Evolutionary conservation across 2,329 filamentous ascomycete genomes (phyloP).

Genomic region (Ophidiomyces ophidiicola): DNA sequence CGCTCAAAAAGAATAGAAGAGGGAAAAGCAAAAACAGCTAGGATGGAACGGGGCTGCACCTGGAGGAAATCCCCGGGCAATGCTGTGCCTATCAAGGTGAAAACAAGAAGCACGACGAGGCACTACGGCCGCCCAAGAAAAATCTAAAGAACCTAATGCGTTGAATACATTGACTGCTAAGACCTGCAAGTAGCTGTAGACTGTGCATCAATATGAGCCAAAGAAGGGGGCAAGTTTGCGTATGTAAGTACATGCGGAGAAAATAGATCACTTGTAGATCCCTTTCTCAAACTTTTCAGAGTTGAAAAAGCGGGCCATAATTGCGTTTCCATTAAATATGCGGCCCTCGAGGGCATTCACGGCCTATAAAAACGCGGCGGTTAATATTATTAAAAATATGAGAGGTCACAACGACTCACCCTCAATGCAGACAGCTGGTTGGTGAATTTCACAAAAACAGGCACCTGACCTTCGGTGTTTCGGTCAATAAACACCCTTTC

Average conservation of each 20-base stretch:
- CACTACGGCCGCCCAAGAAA: no score
- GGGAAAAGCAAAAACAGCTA: no score
- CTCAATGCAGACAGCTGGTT: constrained; percentile 71
- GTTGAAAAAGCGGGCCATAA: constrained; percentile 72
- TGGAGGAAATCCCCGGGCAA: no score
- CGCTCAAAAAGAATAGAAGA: no score
- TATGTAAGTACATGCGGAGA: not conserved
- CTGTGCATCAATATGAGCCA: no score
- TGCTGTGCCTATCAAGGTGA: no score
- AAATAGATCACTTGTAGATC: constrained; percentile 35
- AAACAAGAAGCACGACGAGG: no score
- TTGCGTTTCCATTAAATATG: constrained; percentile 75
- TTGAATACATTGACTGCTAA: no score
- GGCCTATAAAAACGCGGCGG: constrained; percentile 42
- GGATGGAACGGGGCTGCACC: no score
- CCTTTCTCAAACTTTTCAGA: constrained; percentile 68
- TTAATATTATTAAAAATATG: not conserved
- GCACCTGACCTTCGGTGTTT: constrained; percentile 39
- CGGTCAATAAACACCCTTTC: constrained; percentile 66
- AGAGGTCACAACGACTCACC: constrained; percentile 40
- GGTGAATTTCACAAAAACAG: constrained; percentile 90
- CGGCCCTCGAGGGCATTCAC: constrained; percentile 81
- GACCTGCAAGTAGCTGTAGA: no score
- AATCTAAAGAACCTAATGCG: no score
- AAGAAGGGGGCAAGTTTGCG: not conserved